Conservation (phyloP, 257 asterid species). For the Nyctanthes arbortristis region DNA sequence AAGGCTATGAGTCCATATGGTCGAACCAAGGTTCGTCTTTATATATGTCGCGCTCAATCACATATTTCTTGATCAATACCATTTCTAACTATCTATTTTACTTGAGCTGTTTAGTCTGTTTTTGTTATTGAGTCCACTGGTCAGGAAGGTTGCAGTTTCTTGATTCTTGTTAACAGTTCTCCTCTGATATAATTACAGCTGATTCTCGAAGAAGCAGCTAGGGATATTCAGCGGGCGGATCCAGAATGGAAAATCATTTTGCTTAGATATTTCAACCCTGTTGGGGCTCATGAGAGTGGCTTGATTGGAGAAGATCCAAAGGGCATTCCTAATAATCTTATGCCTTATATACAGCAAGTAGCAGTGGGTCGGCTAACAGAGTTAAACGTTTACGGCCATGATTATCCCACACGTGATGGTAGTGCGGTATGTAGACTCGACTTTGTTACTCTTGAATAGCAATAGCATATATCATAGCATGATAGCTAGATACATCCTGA, state of each 20-base stretch:
- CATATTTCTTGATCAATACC: not conserved
- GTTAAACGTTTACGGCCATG: conserved; percentile 84
- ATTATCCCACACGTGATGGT: conserved; percentile 96
- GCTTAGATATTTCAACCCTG: conserved; percentile 93
- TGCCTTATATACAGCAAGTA: conserved; percentile 95
- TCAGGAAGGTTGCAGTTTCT: not conserved
- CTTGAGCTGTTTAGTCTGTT: too few species aligned
- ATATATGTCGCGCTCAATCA: not conserved
- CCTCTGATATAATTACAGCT: conserved; percentile 39
- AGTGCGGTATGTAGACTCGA: conserved; percentile 62
- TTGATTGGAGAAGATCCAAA: conserved; percentile 90
- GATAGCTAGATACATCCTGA: too few species aligned
- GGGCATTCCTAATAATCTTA: conserved; percentile 96
- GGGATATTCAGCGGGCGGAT: conserved; percentile 74
- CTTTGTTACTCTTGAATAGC: not conserved
- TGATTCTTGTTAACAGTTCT: not conserved
- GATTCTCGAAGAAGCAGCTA: conserved; percentile 87
- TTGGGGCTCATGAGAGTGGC: conserved; percentile 95
- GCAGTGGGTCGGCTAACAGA: conserved; percentile 90
- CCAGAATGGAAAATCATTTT: conserved; percentile 77
- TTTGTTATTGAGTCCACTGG: not conserved
- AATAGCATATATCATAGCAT: too few species aligned
- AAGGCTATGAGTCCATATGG: conserved; percentile 98
- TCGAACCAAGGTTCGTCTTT: conserved; percentile 75
- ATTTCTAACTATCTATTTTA: not conserved